Base-by-base conservation (phyloP, 139 green algal genomes). In the Haematococcus sp. region DNA sequence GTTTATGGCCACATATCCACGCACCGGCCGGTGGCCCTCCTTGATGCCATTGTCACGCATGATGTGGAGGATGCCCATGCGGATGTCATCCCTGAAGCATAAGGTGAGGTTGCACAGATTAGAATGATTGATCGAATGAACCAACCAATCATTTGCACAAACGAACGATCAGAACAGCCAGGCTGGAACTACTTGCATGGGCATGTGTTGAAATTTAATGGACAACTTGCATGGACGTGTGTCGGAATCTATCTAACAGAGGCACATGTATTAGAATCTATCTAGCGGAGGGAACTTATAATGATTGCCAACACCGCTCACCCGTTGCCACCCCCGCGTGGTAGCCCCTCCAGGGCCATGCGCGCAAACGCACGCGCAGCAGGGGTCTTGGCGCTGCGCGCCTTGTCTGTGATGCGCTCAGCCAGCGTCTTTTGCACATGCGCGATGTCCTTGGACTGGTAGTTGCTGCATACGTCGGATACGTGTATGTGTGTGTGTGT, bases 51-150 rank as follows among this genome's bases (percentile, higher is more conserved):
- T 80, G 33, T 87, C 78, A 20, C 93, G 81, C 91, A 98, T 94
- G 83, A 98, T 93, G 81, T 98, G 81, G 2, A 98, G 84, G 75
- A 98, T 98, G 70, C 91, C 92, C 81, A 94, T 91, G 31, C 91
- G 84, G 72, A 97, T 96, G 74, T 94, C 89, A 67, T 97, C 93
- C 1, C 63, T 70, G 63, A 19, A 49, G 22, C 22, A 61, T 28
- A 13, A 20, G 23, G 23, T 23, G 46, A 55, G 46, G 46, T 55
- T 55, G 15, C 46, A 55, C n/a, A n/a, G n/a, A n/a, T n/a, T n/a
- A n/a, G n/a, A n/a, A n/a, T n/a, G n/a, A n/a, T n/a, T n/a, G n/a
- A n/a, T n/a, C n/a, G n/a, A n/a, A n/a, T n/a, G n/a, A n/a, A n/a
- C n/a, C n/a, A n/a, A n/a, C n/a, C n/a, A n/a, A n/a, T n/a, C n/a